A percentile compares a stretch with the other conserved stretches of the same genome.
These are phyloP conservation scores for Pelargonium australe DNA, from an alignment of 441 rosid species.

Conservation along the genomic window DNA sequence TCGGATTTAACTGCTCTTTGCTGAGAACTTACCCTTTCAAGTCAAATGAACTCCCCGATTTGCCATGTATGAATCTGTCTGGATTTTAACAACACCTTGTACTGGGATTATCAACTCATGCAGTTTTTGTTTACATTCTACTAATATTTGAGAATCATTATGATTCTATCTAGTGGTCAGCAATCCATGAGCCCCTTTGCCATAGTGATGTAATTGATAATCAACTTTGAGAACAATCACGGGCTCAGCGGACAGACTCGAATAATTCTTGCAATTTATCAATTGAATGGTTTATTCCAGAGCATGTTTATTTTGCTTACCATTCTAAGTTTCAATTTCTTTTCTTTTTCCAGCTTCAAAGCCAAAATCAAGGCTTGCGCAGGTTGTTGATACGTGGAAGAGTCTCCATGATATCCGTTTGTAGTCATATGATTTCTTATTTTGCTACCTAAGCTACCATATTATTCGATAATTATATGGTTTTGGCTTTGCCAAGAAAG, in stretches of 20 bases:
- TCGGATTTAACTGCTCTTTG: conserved; percentile 23
- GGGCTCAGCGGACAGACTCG: too few species aligned
- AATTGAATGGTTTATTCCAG: not conserved
- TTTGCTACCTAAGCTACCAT: too few species aligned
- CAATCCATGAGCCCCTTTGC: too few species aligned
- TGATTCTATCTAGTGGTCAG: too few species aligned
- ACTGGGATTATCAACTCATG: too few species aligned
- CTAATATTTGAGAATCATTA: too few species aligned
- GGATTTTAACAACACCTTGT: not conserved
- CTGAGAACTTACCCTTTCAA: not conserved
- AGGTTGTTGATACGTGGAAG: not conserved
- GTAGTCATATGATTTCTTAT: not conserved
- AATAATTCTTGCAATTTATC: not conserved
- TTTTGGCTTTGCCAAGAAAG: not conserved
- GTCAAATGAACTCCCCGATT: not conserved
- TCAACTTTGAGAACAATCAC: too few species aligned
- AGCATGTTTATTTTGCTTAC: not conserved
- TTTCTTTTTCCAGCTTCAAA: too few species aligned
- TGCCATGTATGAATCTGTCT: not conserved
- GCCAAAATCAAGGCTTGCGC: not conserved
- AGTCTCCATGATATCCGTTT: not conserved
- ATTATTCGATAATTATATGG: too few species aligned
- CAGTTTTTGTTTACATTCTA: too few species aligned
- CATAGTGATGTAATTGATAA: too few species aligned
- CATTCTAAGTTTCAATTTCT: not conserved